phyloP scores from a whole-genome alignment of 73 alveolate species.

The Paramecium sexaurelia region DNA sequence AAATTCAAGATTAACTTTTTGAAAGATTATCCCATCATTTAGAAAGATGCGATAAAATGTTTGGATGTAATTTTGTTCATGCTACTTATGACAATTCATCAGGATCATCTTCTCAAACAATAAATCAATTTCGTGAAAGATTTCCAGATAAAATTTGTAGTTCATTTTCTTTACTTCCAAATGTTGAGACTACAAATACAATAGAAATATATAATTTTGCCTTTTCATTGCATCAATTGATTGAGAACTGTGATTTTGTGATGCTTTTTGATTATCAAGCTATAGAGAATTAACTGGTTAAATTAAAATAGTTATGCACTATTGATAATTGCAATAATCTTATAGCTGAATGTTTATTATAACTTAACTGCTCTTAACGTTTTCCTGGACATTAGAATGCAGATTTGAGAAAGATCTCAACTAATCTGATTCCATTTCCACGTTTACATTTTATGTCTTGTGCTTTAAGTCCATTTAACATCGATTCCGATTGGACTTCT shows the following conservation, averaged over 20 bases:
- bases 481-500: neutral
- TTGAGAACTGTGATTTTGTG: neutral
- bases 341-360: neutral
- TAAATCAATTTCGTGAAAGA: neutral
- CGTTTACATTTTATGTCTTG: neutral
- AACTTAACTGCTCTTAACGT: neutral
- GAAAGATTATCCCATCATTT: neutral
- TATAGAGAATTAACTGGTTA: neutral
- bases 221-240: neutral
- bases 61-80: neutral
- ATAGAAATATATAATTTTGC: neutral
- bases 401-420: neutral
- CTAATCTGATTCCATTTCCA: neutral
- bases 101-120: neutral
- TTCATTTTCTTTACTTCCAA: neutral
- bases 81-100: neutral
- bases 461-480: neutral
- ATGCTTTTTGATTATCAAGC: neutral
- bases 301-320: neutral
- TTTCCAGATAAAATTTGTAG: neutral
- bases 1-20: neutral
- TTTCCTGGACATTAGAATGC: neutral
- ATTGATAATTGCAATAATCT: neutral
- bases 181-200: neutral
- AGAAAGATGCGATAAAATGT: neutral